Base-by-base conservation (phyloP, 2,329 filamentous ascomycete species). In the Xylaria sp. region DNA sequence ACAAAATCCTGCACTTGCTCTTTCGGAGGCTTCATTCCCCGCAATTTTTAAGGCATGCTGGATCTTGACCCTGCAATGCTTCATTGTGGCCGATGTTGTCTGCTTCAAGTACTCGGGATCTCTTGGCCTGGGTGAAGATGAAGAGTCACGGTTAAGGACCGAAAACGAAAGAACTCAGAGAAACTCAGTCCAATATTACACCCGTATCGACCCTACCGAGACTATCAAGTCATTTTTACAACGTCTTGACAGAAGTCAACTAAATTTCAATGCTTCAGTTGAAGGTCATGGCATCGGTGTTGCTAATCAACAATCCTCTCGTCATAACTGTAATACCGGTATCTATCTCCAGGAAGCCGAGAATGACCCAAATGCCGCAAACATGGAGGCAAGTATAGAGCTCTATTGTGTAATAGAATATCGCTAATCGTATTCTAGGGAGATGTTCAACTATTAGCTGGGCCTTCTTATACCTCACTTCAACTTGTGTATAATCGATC, bases 11-110 rank as follows among this genome's bases (percentile, higher is more conserved):
- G 8, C 25, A 50, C 37, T 32, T 42, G 21, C 21, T 29, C 47
- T 59, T 21, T 53, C 57, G 5, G 63, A 61, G 1, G 48, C 59
- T 48, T 65, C 68, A n/a, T 65, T 63, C 18, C 66, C 63, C 8
- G 53, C 63, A 2, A 23, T 69, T 9, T 29, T 70, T 21, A 72
- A 72, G 23, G 68, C 68, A 13, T 64, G 55, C 60, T 72, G 70
- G 70, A 63, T 67, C 37, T 60, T 70, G 48, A 70, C 70, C 1
- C 54, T 72, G 8, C 70, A 70, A 54, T 72, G 70, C 50, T 72
- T 69, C 29, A 69, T 72, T 29, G 68, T 72, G 2, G 70, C 70
- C 21, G 70, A 72, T 59, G 66, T 70, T 10, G 62, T 72, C 47
- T 70, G 62, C 60, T 72, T 72, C 66, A 64, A 70, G 29, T 72